These are phyloP conservation scores for Hemerocallis citrina DNA, from an alignment of 106 monocot genomes.

Conservation along the genomic window DNA sequence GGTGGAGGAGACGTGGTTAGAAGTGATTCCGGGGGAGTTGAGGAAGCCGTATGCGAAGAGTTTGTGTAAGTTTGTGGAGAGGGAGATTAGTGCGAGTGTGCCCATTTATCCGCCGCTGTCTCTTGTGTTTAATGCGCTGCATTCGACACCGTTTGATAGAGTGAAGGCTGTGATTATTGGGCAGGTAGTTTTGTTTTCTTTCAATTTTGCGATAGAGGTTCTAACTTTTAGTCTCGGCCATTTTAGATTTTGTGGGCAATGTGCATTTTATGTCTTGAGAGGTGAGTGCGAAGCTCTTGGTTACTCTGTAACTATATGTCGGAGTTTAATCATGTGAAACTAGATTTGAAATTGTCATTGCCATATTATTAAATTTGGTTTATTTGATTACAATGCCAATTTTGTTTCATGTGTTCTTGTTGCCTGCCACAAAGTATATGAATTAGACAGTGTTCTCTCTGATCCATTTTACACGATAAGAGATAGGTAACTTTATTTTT, in stretches of 20 bases:
- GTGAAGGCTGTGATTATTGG: slow-evolving; percentile 92
- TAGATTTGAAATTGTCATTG: background rate
- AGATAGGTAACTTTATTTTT: background rate
- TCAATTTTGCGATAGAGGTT: background rate
- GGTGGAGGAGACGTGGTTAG: slow-evolving; percentile 78
- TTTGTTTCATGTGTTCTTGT: background rate
- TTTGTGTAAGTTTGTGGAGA: slow-evolving; percentile 71
- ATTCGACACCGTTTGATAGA: slow-evolving; percentile 68
- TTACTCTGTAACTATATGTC: background rate
- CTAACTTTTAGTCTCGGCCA: too few species aligned
- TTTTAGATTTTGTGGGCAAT: too few species aligned
- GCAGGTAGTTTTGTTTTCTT: slow-evolving; percentile 42
- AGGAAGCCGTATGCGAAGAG: slow-evolving; percentile 72
- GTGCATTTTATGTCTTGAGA: too few species aligned
- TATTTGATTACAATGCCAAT: background rate
- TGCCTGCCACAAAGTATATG: background rate
- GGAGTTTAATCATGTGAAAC: background rate
- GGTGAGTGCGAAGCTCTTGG: too few species aligned
- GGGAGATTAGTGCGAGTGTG: slow-evolving; percentile 47
- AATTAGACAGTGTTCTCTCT: background rate
- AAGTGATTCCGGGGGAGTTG: slow-evolving; percentile 56
- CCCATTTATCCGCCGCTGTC: slow-evolving; percentile 74
- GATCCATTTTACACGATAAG: background rate
- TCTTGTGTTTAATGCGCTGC: slow-evolving; percentile 83
- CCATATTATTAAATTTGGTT: background rate